Evolutionary conservation across 768 basidiomycete genomes (phyloP), one percentile per base, ranked within the genome.

Genomic region (Phlegmacium glaucopus): DNA sequence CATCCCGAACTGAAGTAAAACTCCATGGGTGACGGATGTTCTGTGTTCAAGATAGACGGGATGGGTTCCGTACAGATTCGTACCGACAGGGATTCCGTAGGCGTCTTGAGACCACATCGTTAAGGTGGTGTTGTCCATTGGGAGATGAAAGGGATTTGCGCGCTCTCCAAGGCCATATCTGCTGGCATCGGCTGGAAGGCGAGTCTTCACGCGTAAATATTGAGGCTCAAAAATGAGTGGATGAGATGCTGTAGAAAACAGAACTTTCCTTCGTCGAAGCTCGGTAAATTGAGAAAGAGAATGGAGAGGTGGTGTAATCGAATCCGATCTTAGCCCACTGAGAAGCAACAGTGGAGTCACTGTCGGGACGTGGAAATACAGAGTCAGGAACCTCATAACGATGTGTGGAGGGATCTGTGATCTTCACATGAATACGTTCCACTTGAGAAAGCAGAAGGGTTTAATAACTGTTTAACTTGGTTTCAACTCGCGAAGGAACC

Each of bases 121-220:
- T 11, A 74, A 60, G 0, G 72, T 75, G 13, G 71, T 72, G 51
- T 77, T 75, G 47, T 69, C 62, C 0, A 71, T 65, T 8, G 72
- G 61, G 22, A 87, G 76, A 13, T 76, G 79, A 75, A 87, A 87
- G 0, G 76, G 56, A 49, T 85, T 75, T 4, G 80, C 79, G 60
- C 85, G 82, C 54, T 86, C 85, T n/a, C 88, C 87, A 9, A 90
- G 72, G 2, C 89, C 89, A 58, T 87, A 89, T 45, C 90, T 76
- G 62, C 89, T 88, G 22, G 87, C 77, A 35, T 76, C 62, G 3
- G 61, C 44, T 0, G 85, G 82, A 0, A 90, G 62, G 38, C 58
- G 61, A 13, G 85, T 85, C 60, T 85, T 83, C 52, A 90, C 67
- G 44, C 86, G 83, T 11, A 90, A 71, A 59, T 85, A 90, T 62